Conservation (phyloP, 331 rosid genomes). For the Malus hybrid region DNA sequence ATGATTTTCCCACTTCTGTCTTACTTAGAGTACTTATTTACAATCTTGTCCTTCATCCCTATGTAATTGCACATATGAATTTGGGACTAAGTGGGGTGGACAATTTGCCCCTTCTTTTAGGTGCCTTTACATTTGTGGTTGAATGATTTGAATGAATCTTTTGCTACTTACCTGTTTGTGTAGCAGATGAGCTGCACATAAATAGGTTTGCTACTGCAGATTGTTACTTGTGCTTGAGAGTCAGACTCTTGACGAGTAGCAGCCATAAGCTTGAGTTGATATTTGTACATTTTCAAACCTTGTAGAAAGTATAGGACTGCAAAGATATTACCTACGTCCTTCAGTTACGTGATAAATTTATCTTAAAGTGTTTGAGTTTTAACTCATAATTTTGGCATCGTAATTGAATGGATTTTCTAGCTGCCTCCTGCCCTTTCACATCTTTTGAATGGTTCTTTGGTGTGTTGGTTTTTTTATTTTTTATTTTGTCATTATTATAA, state of each 20-base stretch:
- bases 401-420: background rate
- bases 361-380: background rate
- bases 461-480: background rate
- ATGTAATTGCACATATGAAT: background rate
- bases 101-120: background rate
- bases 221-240: background rate
- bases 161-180: background rate
- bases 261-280: background rate
- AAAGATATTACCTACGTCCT: no score
- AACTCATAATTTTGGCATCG: constrained; percentile 4
- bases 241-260: background rate
- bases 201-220: background rate
- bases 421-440: background rate
- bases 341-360: background rate
- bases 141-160: background rate
- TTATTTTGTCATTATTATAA: background rate
- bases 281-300: background rate
- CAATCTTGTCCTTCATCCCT: constrained; percentile 1
- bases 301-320: background rate
- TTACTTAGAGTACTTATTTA: background rate
- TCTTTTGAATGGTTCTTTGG: background rate
- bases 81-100: background rate
- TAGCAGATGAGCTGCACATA: background rate
- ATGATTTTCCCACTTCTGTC: background rate
- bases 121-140: background rate